phyloP scores from a whole-genome alignment of 805 yeast genomes.

The Candida rishiriensis region DNA sequence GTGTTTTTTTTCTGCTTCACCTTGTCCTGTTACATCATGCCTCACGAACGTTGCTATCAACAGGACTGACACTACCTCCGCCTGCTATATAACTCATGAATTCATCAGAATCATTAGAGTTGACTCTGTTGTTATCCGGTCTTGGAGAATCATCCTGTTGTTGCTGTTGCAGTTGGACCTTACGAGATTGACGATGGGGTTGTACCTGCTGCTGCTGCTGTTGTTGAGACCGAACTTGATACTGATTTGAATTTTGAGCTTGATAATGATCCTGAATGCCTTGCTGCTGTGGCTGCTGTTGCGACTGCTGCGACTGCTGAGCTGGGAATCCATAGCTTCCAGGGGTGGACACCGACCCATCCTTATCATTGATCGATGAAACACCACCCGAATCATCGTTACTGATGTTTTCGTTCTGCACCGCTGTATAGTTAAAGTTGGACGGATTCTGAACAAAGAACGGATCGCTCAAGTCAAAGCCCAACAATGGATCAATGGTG shows the following conservation, averaged over 20 bases:
- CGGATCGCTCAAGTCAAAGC: constrained; percentile 44
- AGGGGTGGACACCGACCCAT: no score
- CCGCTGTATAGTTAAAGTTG: constrained; percentile 35
- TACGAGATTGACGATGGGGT: neutral
- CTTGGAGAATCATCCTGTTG: neutral
- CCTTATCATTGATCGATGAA: neutral
- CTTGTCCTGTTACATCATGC: no score
- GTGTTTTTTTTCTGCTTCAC: no score
- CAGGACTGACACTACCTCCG: neutral
- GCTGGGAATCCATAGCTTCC: no score
- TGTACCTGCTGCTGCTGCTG: neutral
- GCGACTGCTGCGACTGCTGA: no score
- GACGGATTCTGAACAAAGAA: constrained; percentile 49
- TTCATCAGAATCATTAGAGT: constrained; percentile 19
- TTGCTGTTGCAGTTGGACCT: neutral
- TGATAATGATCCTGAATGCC: no score
- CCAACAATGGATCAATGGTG: constrained; percentile 34
- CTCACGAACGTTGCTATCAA: neutral
- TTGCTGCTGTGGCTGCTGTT: no score
- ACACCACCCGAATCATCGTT: neutral
- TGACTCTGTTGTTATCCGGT: constrained; percentile 12
- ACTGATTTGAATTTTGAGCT: no score
- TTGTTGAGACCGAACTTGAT: no score
- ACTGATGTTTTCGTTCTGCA: constrained; percentile 10
- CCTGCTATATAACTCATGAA: constrained; percentile 11